phyloP scores from a whole-genome alignment of 1,139 yeast species.

The Candida anutae region DNA sequence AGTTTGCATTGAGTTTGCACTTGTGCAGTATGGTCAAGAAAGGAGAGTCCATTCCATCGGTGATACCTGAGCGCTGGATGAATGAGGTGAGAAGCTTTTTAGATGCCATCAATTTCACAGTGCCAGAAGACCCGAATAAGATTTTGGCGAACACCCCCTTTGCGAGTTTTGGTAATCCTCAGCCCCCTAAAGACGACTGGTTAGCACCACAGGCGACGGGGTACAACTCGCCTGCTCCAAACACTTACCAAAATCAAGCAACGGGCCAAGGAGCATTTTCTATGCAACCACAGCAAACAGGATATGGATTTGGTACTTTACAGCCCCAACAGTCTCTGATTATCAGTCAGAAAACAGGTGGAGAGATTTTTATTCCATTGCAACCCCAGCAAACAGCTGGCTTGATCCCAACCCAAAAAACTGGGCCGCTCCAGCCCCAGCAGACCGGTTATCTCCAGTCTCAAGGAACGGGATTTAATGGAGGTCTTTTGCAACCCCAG shows the following conservation, averaged over 20 bases:
- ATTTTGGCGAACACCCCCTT: conserved; percentile 42
- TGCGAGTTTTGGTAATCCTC: conserved; percentile 14
- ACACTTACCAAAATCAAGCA: conserved; percentile 26
- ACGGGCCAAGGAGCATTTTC: conserved; percentile 23
- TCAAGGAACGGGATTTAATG: conserved; percentile 4
- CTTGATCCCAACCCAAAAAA: conserved; percentile 36
- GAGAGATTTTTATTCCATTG: conserved; percentile 36
- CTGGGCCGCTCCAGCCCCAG: conserved; percentile 17
- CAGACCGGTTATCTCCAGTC: conserved; percentile 13
- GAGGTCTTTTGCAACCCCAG: conserved; percentile 3
- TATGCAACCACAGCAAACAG: conserved; percentile 12
- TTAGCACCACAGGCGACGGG: conserved; percentile 20
- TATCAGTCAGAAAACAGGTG: conserved; percentile 36
- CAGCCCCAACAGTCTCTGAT: conserved; percentile 6
- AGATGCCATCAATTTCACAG: conserved; percentile 76
- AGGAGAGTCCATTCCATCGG: conserved; percentile 70
- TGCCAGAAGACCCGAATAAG: conserved; percentile 51
- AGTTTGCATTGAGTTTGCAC: conserved; percentile 88
- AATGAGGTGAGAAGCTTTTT: conserved; percentile 85
- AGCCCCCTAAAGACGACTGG: conserved; percentile 22
- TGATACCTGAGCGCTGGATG: conserved; percentile 61
- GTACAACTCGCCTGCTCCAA: conserved; percentile 13
- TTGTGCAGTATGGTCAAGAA: conserved; percentile 71
- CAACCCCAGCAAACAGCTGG: conserved; percentile 45
- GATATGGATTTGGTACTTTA: conserved; percentile 7